Base-by-base conservation (phyloP, 1,284 basidiomycete species). In the Sphaerobolus stellatus region DNA sequence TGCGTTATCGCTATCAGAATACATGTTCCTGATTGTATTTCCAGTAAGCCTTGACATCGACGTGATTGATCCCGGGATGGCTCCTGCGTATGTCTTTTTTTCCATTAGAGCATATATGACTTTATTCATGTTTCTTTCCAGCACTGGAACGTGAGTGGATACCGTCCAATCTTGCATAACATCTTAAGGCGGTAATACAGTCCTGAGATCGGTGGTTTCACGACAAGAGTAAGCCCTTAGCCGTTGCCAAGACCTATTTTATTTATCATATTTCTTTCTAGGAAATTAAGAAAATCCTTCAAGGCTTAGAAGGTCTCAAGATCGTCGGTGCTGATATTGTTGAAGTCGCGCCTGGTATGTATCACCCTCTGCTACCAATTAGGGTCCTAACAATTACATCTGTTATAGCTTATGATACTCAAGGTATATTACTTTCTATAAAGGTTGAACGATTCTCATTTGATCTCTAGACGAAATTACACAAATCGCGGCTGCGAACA, bases 241-340 rank as follows among this genome's bases (percentile, higher is more conserved):
- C 16, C 24, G n/a, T 34, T 38, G 36, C 34, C 33, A 47, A 31
- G 13, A 25, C 16, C 5, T 20, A 27, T 27, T 22, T 20, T 30
- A 5, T 11, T 29, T 33, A 13, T 18, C 46, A 27, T 48, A 30
- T 46, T 25, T 22, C 1, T 44, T 38, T 25, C 31, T 56, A 69
- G 69, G 73, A 75, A 56, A 70, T 74, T 48, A 70, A 72, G 59
- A 69, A 70, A 52, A 72, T 75, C 56, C 64, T 75, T 6, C 66
- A 71, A 27, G 71, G 72, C 16, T 59, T 75, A 2, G 59, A 65
- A 2, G 70, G 70, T 38, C 66, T 74, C 48, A 71, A 74, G 62
- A 65, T 74, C 46, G 72, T 74, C 18, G 71, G 73, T 11, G 67
- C 70, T 13, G 72, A 74, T 61, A 65, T 74, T 28, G 73, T 75